A percentile compares a stretch with the other conserved stretches of the same genome.
Evolutionary conservation across 805 yeast genomes (phyloP).

Genomic region (Lipomyces sp.): DNA sequence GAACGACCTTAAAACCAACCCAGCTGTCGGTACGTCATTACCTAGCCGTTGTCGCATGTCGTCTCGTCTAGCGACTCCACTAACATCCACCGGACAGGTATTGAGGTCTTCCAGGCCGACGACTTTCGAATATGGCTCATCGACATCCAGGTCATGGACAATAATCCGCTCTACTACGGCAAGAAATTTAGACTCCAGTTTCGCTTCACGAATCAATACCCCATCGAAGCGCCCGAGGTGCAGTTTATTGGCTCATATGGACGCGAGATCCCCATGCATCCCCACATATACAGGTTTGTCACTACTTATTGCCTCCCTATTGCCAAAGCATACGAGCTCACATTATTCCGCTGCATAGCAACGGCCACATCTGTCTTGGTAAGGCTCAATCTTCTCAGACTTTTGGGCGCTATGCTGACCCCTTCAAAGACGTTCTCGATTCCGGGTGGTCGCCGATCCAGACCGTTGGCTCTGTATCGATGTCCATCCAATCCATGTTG

Average conservation of each 20-base stretch:
- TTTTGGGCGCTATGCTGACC: too few relatives aligned
- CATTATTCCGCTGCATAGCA: conserved; percentile 31
- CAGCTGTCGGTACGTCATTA: conserved; percentile 24
- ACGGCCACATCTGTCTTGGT: conserved; percentile 72
- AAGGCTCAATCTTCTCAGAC: too few relatives aligned
- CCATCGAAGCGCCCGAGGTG: conserved; percentile 58
- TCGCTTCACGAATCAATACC: conserved; percentile 47
- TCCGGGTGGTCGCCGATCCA: conserved; percentile 67
- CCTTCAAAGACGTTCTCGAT: conserved; percentile 48
- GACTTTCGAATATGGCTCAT: conserved; percentile 39
- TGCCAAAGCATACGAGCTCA: not conserved
- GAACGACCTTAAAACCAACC: conserved; percentile 20
- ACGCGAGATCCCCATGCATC: conserved; percentile 58
- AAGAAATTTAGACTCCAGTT: conserved; percentile 46
- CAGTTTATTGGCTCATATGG: conserved; percentile 43
- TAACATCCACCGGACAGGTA: conserved; percentile 26
- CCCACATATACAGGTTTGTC: conserved; percentile 57
- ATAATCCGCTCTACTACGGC: conserved; percentile 41
- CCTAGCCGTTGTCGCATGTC: not conserved
- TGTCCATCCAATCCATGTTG: conserved; percentile 66
- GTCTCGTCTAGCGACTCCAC: not conserved
- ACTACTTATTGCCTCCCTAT: not conserved
- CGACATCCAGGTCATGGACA: conserved; percentile 41
- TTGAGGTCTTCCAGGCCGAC: conserved; percentile 37
- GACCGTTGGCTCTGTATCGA: conserved; percentile 37